Base-by-base conservation (phyloP, 1,139 yeast species). In the Candida mesenterica region DNA sequence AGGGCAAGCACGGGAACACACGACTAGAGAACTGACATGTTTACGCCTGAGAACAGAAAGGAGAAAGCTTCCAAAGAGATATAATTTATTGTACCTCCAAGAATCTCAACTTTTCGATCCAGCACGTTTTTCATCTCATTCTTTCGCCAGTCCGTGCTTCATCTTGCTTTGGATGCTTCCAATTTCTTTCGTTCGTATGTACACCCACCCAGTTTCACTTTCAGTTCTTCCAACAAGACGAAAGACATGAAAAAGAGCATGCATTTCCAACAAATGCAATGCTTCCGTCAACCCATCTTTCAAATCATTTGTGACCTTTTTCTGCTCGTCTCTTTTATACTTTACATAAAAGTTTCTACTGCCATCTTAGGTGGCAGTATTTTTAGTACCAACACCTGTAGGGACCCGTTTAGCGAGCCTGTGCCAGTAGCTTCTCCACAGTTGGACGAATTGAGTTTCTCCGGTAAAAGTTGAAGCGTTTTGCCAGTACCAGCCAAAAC, bases 201-300 rank as follows among this genome's bases (percentile, higher is more conserved):
- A 22, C 37, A 31, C 36, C 39, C 36, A 32, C 41, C 41, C 44
- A 40, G 44, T 40, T 36, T 39, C 37, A 44, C 46, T 45, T 46
- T 46, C 50, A 42, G 45, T 43, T 46, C 47, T 46, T 46, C 39
- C 48, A 46, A 46, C 50, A 40, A 39, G 48, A 44, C 39, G 42
- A 39, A 39, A 39, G 42, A 39, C 42, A 36, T 34, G 39, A 39
- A 39, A 36, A 39, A 45, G 45, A 38, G 45, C 39, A 20, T 35
- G 43, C 31, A 29, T 43, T 45, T 45, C 49, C 49, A 45, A 45
- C 49, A 45, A 45, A 37, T 39, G 30, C 40, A 13, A 19, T 28
- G 39, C 36, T 34, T 25, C 33, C 27, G 38, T 38, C 41, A 34
- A 28, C 35, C 33, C 19, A 28, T 16, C 32, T 29, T 23, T 24